Conservation (phyloP, 2,329 filamentous ascomycete genomes). For the Nemania bipapillata region DNA sequence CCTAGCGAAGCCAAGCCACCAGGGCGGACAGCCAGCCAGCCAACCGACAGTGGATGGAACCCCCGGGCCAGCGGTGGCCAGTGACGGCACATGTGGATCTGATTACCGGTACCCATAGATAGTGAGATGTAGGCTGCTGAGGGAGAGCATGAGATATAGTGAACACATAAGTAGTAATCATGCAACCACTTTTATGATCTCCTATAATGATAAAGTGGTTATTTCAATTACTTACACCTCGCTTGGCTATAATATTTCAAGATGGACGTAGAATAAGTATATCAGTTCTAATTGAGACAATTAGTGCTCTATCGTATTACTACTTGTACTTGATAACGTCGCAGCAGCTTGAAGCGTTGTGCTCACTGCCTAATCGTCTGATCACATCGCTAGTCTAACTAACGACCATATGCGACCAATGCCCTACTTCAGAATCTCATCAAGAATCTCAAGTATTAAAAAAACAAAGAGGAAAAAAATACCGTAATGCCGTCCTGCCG, state of each 20-base stretch:
- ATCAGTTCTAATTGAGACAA: slow-evolving; percentile 30
- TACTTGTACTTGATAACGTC: slow-evolving; percentile 43
- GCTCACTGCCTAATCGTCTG: slow-evolving; percentile 34
- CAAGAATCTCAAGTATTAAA: slow-evolving; percentile 50
- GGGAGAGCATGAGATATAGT: too few species aligned
- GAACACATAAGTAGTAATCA: too few species aligned
- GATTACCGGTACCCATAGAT: background rate
- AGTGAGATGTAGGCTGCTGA: too few species aligned
- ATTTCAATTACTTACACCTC: too few species aligned
- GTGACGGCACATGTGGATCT: slow-evolving; percentile 33
- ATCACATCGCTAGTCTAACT: slow-evolving; percentile 35
- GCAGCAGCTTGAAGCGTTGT: slow-evolving; percentile 42
- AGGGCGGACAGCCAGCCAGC: too few species aligned
- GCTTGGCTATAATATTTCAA: background rate
- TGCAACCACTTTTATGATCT: background rate
- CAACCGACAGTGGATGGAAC: background rate
- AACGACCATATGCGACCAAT: slow-evolving; percentile 42
- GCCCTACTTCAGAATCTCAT: slow-evolving; percentile 40
- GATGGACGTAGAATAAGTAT: background rate
- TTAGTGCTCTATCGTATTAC: slow-evolving; percentile 48
- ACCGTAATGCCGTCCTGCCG: slow-evolving; percentile 46
- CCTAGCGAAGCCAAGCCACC: slow-evolving; percentile 25
- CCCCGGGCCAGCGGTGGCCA: slow-evolving; percentile 18
- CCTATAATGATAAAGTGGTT: too few species aligned
- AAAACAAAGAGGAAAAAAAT: slow-evolving; percentile 37